phyloP scores from a whole-genome alignment of 2,329 filamentous ascomycete genomes.

The Colletotrichum chrysophilum region DNA sequence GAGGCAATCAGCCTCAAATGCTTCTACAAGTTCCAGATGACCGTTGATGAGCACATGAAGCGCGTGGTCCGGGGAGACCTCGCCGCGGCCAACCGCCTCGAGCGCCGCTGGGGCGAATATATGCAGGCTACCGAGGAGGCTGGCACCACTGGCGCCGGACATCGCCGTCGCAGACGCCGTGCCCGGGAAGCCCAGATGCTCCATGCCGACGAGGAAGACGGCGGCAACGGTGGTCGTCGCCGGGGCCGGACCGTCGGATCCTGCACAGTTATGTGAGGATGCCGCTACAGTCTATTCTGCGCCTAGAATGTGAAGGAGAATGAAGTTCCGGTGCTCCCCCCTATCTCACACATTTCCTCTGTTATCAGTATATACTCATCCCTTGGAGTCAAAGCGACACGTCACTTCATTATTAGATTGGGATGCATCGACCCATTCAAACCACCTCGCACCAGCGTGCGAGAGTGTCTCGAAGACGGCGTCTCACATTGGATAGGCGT shows the following conservation, averaged over 20 bases:
- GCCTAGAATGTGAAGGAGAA: background rate
- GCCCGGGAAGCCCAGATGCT: conserved; percentile 82
- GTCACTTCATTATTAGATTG: background rate
- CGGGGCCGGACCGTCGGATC: conserved; percentile 68
- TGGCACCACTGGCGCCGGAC: conserved; percentile 68
- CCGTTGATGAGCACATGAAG: conserved; percentile 91
- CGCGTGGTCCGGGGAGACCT: conserved; percentile 81
- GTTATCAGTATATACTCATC: background rate
- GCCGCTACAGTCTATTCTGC: background rate
- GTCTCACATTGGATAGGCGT: conserved; percentile 12
- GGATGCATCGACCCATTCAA: background rate
- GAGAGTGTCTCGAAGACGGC: background rate
- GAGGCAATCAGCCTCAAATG: conserved; percentile 89
- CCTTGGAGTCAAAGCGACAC: background rate
- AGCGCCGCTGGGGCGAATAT: conserved; percentile 90
- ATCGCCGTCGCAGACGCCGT: conserved; percentile 73
- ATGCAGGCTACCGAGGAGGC: conserved; percentile 93
- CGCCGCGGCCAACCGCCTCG: conserved; percentile 75
- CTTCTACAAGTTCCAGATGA: conserved; percentile 95
- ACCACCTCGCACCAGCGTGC: background rate
- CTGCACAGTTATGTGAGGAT: conserved; percentile 68
- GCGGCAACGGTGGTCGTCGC: conserved; percentile 59
- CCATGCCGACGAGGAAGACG: conserved; percentile 82
- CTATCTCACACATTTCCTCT: background rate
- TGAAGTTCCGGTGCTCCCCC: background rate